Conservation (phyloP, 208 protist genomes). For the Naegleria gruberi region DNA sequence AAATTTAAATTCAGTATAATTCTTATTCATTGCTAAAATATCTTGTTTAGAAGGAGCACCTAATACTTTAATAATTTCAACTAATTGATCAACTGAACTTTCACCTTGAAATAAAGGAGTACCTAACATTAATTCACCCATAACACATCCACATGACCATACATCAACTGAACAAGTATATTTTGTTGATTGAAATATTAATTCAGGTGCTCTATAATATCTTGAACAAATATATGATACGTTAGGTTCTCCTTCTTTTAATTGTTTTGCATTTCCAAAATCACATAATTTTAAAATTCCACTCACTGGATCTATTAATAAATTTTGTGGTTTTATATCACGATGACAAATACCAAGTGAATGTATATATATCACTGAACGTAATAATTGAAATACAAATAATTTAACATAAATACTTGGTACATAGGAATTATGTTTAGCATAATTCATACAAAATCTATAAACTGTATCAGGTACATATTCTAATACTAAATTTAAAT, state of each 20-base stretch:
- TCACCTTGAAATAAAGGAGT: conserved; percentile 89
- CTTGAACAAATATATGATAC: conserved; percentile 87
- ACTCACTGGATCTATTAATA: conserved; percentile 68
- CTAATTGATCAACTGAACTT: conserved; percentile 75
- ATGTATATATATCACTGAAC: conserved; percentile 95
- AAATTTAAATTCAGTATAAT: conserved; percentile 88
- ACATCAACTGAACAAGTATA: conserved; percentile 86
- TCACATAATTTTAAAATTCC: conserved; percentile 89
- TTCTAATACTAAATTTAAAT: conserved; percentile 97
- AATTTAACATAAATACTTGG: conserved; percentile 79
- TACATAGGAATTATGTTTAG: conserved; percentile 66
- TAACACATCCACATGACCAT: conserved; percentile 85
- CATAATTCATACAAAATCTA: conserved; percentile 74
- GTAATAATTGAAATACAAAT: conserved; percentile 87
- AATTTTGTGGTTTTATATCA: conserved; percentile 90
- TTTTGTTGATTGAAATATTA: conserved; percentile 84
- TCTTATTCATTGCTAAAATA: conserved; percentile 81
- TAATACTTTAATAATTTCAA: conserved; percentile 87
- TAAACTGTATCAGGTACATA: conserved; percentile 95
- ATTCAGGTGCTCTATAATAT: conserved; percentile 87
- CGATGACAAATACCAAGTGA: conserved; percentile 72
- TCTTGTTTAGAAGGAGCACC: conserved; percentile 76
- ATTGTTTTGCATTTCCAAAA: conserved; percentile 65
- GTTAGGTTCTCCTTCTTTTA: conserved; percentile 62
- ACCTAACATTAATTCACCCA: conserved; percentile 95